Percentiles rank a stretch among this genome's conserved stretches.
Evolutionary conservation across 106 monocot species (phyloP).

Genomic region (Dendrobium nobile): DNA sequence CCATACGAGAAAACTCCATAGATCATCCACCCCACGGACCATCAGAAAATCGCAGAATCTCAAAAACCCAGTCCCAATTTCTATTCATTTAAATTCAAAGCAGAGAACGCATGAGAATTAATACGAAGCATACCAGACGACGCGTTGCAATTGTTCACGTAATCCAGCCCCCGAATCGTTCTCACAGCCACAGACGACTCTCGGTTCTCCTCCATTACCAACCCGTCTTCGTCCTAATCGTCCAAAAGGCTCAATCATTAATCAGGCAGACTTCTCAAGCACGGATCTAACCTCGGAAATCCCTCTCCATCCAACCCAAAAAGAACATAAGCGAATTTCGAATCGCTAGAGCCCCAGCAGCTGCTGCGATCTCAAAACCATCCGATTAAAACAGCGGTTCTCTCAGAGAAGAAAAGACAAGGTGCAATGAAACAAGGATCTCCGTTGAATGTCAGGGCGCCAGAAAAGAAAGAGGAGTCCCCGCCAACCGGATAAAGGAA

Average conservation of each 20-base stretch:
- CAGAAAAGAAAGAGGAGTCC: background rate
- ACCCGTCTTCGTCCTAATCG: background rate
- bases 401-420: background rate
- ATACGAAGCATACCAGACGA: background rate
- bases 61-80: background rate
- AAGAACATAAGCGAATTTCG: background rate
- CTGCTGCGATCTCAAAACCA: background rate
- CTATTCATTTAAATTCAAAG: background rate
- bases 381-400: background rate
- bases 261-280: background rate
- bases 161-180: slow-evolving; percentile 52
- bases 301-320: background rate
- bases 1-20: background rate
- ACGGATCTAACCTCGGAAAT: slow-evolving; percentile 5
- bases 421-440: background rate
- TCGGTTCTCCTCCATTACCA: slow-evolving; percentile 47
- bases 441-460: background rate
- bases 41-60: background rate
- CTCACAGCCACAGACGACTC: slow-evolving; percentile 66
- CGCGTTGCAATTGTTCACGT: slow-evolving; percentile 14
- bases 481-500: background rate
- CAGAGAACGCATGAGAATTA: background rate
- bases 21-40: background rate
- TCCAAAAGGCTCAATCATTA: background rate
- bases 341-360: background rate